Evolutionary conservation across 768 basidiomycete species (phyloP), one percentile per base, ranked within the genome.

Genomic region (Hericium coralloides): DNA sequence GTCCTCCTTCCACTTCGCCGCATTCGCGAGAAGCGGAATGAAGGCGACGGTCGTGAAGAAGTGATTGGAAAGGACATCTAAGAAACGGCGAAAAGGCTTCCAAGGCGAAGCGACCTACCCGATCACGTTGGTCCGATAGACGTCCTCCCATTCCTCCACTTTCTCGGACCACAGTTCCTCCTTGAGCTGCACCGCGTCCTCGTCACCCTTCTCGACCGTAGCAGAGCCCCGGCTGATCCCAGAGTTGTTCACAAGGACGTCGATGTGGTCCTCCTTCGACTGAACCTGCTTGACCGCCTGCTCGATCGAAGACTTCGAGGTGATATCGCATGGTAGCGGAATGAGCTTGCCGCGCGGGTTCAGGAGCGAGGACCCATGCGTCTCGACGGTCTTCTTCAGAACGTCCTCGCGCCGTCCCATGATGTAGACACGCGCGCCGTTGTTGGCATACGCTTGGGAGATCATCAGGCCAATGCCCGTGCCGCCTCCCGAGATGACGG

Each of bases 21-120:
- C 72, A 6, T 71, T 71, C 14, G 68, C 59, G 12, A 79, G 72
- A 3, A 78, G 68, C 5, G 75, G 75, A 1, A 78, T 60, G 67
- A 79, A 77, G 1, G 78, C 77, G 36, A 70, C 73, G 4, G 76
- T 68, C 1, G 71, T 73, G 66, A 76, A 76, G 67, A 72, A 76
- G 57, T 74, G 70, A 3, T 67, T 69, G 55, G n/a, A 36, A 48
- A 31, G 36, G 8, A 4, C 25, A 45, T 38, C 45, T 55, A 15
- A 53, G 38, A 50, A 4, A 45, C 23, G 12, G 15, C 25, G 31
- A 37, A 22, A 6, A 47, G 38, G 23, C 25, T 1, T 38, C 17
- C 12, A 14, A 39, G 9, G 37, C 15, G 14, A 14, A 37, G 39
- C 18, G 31, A 60, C 64, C 38, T 45, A 65, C 63, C 65, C 65